Evolutionary conservation across 2,329 filamentous ascomycete species (phyloP).

Genomic region (Fusarium caatingaense): DNA sequence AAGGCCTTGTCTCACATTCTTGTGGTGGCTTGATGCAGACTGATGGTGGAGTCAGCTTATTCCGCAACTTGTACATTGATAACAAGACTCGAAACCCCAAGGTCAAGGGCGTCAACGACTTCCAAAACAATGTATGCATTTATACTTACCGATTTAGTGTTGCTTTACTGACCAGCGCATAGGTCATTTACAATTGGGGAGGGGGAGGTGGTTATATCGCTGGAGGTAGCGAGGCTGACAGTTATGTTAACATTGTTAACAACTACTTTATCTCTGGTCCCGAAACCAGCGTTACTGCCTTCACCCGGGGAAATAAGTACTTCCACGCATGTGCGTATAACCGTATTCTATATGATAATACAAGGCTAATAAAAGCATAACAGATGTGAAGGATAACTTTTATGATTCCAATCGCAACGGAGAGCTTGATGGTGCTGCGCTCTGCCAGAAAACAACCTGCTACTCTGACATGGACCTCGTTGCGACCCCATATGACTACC

Average conservation of each 20-base stretch:
- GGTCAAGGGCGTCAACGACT: conserved; percentile 67
- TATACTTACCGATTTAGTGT: accelerated
- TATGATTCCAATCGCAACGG: conserved; percentile 64
- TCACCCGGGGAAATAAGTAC: conserved; percentile 65
- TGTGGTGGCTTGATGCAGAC: conserved; percentile 65
- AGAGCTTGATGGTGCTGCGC: conserved; percentile 58
- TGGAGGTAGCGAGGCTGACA: conserved; percentile 60
- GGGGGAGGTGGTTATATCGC: conserved; percentile 66
- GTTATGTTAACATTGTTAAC: conserved; percentile 63
- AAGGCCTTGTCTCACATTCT: conserved; percentile 64
- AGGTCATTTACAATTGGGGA: conserved; percentile 68
- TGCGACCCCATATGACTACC: conserved; percentile 55
- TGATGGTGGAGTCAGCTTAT: conserved; percentile 61
- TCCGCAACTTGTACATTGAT: conserved; percentile 67
- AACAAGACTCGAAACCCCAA: conserved; percentile 69
- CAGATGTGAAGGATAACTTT: conserved; percentile 62
- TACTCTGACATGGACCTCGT: conserved; percentile 61
- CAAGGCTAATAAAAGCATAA: background rate
- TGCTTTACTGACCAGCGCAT: background rate
- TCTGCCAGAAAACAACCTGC: conserved; percentile 56
- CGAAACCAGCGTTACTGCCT: conserved; percentile 60
- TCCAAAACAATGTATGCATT: conserved; percentile 54
- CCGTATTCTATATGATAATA: accelerated
- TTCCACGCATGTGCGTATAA: conserved; percentile 59
- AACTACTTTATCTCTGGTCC: conserved; percentile 69